Evolutionary conservation across 352 stramenopile genomes (phyloP).

Genomic region (Phytophthora pini): DNA sequence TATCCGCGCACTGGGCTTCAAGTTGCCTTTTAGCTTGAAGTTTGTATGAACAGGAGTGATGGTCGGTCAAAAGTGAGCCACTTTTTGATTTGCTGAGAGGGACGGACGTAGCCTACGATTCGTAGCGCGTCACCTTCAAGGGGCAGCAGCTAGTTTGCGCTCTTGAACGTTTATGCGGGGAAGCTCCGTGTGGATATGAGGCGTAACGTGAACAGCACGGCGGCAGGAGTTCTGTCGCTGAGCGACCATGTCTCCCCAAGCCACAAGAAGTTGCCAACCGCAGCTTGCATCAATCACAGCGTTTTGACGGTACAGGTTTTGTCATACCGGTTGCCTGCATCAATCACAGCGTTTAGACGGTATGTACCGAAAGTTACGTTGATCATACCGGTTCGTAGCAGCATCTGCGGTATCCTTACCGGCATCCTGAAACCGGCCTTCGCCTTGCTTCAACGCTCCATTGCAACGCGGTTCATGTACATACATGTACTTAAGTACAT

Average conservation of each 20-base stretch:
- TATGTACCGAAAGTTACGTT: too few relatives aligned
- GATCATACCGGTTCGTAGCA: too few relatives aligned
- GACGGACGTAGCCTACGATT: neutral
- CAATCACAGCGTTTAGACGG: too few relatives aligned
- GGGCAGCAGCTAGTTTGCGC: too few relatives aligned
- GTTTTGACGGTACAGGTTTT: neutral
- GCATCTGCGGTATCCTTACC: too few relatives aligned
- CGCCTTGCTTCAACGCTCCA: too few relatives aligned
- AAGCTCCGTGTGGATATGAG: neutral
- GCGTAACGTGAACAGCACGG: conserved; percentile 23
- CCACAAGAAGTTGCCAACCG: conserved; percentile 1
- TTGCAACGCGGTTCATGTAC: neutral
- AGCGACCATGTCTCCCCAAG: neutral
- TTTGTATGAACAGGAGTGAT: conserved; percentile 24
- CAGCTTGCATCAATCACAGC: neutral
- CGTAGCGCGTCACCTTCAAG: conserved; percentile 10
- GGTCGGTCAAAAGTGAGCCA: conserved; percentile 8
- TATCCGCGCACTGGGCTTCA: conserved; percentile 7
- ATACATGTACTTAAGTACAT: neutral
- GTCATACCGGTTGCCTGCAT: too few relatives aligned
- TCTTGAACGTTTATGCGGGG: conserved; percentile 5
- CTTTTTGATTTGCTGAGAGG: conserved; percentile 27
- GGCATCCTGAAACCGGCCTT: too few relatives aligned
- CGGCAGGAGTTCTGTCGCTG: neutral
- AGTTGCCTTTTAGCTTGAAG: conserved; percentile 20